phyloP scores from a whole-genome alignment of 345 rosid genomes.

The Carallia brachiata region DNA sequence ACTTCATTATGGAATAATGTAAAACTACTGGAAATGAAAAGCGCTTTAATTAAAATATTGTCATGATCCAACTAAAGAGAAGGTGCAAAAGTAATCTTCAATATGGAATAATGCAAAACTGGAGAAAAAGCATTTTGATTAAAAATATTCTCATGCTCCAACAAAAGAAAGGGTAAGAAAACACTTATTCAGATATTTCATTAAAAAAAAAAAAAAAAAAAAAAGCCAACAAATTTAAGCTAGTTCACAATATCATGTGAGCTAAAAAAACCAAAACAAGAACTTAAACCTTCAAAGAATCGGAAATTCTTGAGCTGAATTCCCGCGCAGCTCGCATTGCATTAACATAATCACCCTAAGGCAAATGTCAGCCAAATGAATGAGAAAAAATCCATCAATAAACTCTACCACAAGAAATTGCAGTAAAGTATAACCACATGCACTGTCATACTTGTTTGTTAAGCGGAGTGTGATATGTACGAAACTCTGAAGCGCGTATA shows the following conservation, averaged over 20 bases:
- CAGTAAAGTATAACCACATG: no score
- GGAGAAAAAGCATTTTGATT: no score
- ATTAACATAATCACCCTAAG: constrained; percentile 26
- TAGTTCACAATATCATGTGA: not conserved
- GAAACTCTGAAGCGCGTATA: constrained; percentile 28
- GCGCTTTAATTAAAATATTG: not conserved
- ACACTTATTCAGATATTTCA: constrained; percentile 1
- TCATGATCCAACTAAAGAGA: not conserved
- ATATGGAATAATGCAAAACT: no score
- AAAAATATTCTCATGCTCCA: no score
- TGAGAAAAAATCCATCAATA: not conserved
- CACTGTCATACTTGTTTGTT: constrained; percentile 26
- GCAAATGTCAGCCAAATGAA: constrained; percentile 20
- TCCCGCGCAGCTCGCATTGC: constrained; percentile 29
- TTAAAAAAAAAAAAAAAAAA: not conserved
- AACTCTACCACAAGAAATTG: not conserved
- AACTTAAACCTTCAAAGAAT: constrained; percentile 29
- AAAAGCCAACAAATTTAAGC: not conserved
- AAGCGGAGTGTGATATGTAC: constrained; percentile 32
- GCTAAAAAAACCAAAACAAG: not conserved
- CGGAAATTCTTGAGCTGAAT: constrained; percentile 22
- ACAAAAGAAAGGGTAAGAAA: not conserved
- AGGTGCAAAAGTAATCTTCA: no score
- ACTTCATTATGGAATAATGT: not conserved
- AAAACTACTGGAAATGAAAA: not conserved